Conservation (phyloP, 352 stramenopile species). For the Globisporangium polare region DNA sequence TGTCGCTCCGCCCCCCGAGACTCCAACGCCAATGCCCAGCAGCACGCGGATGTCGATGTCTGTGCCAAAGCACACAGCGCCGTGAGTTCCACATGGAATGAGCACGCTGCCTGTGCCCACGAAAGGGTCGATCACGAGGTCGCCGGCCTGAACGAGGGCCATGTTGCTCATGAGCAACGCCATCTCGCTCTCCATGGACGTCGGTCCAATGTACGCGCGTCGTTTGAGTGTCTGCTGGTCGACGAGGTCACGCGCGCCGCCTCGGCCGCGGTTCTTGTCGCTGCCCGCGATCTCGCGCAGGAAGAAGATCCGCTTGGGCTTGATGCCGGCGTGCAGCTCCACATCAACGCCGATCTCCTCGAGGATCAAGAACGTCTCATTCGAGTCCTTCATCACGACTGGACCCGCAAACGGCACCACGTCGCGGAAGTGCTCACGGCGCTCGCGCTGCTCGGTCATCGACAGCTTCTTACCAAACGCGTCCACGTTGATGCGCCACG, state of each 20-base stretch:
- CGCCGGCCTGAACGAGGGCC: conserved; percentile 58
- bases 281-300: conserved; percentile 64
- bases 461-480: conserved; percentile 80
- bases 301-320: conserved; percentile 69
- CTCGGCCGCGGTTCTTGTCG: conserved; percentile 67
- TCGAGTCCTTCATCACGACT: conserved; percentile 62
- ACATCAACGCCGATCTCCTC: conserved; percentile 70
- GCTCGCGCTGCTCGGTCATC: conserved; percentile 55
- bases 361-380: conserved; percentile 71
- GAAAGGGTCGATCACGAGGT: conserved; percentile 95
- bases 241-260: conserved; percentile 69
- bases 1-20: conserved; percentile 28
- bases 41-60: conserved; percentile 97
- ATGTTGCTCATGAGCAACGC: conserved; percentile 95
- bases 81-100: conserved; percentile 91
- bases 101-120: conserved; percentile 97
- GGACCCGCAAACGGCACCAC: conserved; percentile 63
- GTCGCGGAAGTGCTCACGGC: conserved; percentile 45
- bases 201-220: conserved; percentile 95
- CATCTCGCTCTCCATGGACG: conserved; percentile 97
- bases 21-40: conserved; percentile 82
- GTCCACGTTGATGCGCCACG: conserved; percentile 76
- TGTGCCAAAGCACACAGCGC: conserved; percentile 92
- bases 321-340: conserved; percentile 24
- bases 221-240: conserved; percentile 93